A percentile compares a stretch with the other conserved stretches of the same genome.
These are phyloP conservation scores for Hemerocallis citrina DNA, from an alignment of 106 monocot genomes.

Conservation along the genomic window DNA sequence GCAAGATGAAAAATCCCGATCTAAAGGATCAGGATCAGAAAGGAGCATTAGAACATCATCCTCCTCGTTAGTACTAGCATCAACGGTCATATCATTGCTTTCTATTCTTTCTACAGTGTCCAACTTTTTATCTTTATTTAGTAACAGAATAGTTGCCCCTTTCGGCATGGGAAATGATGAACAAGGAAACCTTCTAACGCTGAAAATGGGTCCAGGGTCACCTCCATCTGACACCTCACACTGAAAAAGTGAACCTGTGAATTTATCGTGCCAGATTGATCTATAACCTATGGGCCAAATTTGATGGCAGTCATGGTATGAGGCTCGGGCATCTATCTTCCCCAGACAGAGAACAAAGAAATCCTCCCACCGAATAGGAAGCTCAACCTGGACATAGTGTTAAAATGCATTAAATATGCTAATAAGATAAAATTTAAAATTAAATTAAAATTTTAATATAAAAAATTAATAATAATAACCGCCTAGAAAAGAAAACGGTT, in stretches of 20 bases:
- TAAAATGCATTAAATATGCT: slow-evolving; percentile 7
- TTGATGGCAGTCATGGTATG: slow-evolving; percentile 58
- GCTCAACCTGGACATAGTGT: slow-evolving; percentile 26
- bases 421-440: background rate
- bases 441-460: background rate
- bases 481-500: too few species aligned
- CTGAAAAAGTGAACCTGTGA: slow-evolving; percentile 87
- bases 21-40: slow-evolving; percentile 42
- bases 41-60: slow-evolving; percentile 56
- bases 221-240: slow-evolving; percentile 83
- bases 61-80: slow-evolving; percentile 28
- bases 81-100: slow-evolving; percentile 11
- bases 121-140: slow-evolving; percentile 14
- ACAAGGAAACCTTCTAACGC: slow-evolving; percentile 72
- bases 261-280: slow-evolving; percentile 82
- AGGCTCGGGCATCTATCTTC: slow-evolving; percentile 38
- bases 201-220: slow-evolving; percentile 78
- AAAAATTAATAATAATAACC: too few species aligned
- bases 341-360: slow-evolving; percentile 66
- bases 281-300: slow-evolving; percentile 91
- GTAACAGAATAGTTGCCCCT: slow-evolving; percentile 53
- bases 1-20: slow-evolving; percentile 43
- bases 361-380: slow-evolving; percentile 92
- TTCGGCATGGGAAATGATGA: slow-evolving; percentile 36
- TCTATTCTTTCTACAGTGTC: slow-evolving; percentile 24